Evolutionary conservation across 2,329 filamentous ascomycete species (phyloP).

Genomic region (Chaetomiaceae sp.): DNA sequence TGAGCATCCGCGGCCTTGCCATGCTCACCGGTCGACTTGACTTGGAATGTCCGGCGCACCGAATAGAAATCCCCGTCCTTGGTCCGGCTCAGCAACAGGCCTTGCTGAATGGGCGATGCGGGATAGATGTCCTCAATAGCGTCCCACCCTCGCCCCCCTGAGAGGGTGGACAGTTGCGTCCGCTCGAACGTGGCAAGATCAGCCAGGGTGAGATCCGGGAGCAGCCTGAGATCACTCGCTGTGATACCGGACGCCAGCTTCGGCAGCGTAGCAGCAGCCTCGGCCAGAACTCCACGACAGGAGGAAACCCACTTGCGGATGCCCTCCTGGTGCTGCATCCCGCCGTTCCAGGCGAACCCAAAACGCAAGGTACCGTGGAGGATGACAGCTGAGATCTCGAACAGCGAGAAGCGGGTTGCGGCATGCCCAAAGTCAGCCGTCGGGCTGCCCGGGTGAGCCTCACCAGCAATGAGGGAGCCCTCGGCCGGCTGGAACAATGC

Average conservation of each 20-base stretch:
- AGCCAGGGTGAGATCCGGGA: conserved; percentile 36
- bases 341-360: conserved; percentile 47
- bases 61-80: conserved; percentile 24
- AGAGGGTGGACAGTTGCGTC: conserved; percentile 39
- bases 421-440: conserved; percentile 23
- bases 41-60: conserved; percentile 19
- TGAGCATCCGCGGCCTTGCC: conserved; percentile 10
- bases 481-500: conserved; percentile 29
- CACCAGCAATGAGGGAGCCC: conserved; percentile 22
- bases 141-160: conserved; percentile 24
- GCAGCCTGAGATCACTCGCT: conserved; percentile 21
- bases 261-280: conserved; percentile 18
- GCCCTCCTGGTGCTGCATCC: conserved; percentile 42
- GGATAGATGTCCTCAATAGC: conserved; percentile 26
- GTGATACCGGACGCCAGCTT: conserved; percentile 4
- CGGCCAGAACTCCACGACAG: conserved; percentile 24
- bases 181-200: conserved; percentile 42
- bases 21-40: conserved; percentile 5
- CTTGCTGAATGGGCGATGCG: conserved; percentile 26
- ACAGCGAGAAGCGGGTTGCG: conserved; percentile 35
- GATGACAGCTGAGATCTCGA: conserved; percentile 49
- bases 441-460: conserved; percentile 18
- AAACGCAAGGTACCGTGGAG: conserved; percentile 43
- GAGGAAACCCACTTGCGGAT: conserved; percentile 41
- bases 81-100: conserved; percentile 23